Evolutionary conservation across 2,329 filamentous ascomycete species (phyloP), one percentile per base, ranked within the genome.

Genomic region (Hirsutella rhossiliensis): DNA sequence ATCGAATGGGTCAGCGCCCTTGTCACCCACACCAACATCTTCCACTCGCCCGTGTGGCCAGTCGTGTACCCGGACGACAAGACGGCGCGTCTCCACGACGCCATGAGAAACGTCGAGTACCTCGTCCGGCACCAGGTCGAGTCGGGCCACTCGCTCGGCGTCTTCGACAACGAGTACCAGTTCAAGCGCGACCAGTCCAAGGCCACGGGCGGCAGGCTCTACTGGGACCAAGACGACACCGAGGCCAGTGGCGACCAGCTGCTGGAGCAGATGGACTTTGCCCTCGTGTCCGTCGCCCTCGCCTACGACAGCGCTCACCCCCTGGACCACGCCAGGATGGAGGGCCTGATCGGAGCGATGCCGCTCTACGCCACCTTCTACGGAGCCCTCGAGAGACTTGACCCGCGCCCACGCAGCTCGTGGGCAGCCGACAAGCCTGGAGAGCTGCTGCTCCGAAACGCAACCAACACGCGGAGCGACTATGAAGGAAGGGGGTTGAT

Each of bases 231-330:
- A 9, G 40, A 28, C 6, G 32, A 53, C 34, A 19, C 41, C 7
- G 29, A 20, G 0, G 39, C 42, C 8, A 47, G 48, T 5, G 41
- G 18, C 2, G 48, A 49, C n/a, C 43, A 46, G 46, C 49, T 59
- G 23, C 51, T 57, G 3, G 54, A 54, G 43, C 51, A 54, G 39
- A 61, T 62, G 58, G 58, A 60, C 41, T 61, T 61, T 40, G 56
- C 57, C 1, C 50, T 60, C 9, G 57, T 58, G 2, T 57, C 53
- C 11, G 43, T 61, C 19, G 58, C 56, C 2, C 47, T 61, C 17
- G 50, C 56, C 4, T 59, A 54, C 42, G 58, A 62, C 43, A 50
- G 48, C 34, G 42, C 48, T 40, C 34, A 48, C 5, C 20, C 45
- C 1, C 42, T 53, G 18, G 48, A 56, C 41, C 17, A 29, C 17